These are phyloP conservation scores for Raphanus hybrid DNA, from an alignment of 441 rosid species.

Conservation along the genomic window DNA sequence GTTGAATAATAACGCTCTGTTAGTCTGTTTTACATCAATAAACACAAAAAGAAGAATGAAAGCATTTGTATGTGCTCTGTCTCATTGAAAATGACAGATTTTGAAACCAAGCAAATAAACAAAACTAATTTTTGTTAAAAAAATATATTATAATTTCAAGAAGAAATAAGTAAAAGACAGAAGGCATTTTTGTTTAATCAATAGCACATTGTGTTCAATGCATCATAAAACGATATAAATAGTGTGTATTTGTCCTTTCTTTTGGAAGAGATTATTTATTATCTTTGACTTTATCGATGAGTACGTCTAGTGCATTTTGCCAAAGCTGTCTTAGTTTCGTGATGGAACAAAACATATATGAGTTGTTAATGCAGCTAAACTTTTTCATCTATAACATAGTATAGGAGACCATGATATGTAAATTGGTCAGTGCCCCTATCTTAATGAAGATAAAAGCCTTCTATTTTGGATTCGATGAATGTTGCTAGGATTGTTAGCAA, in stretches of 20 bases:
- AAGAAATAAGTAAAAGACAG: slow-evolving; percentile 20
- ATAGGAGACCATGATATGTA: not conserved
- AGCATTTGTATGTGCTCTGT: slow-evolving; percentile 11
- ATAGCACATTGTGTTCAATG: slow-evolving; percentile 36
- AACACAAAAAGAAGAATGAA: not conserved
- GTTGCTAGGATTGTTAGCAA: not conserved
- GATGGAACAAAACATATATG: not conserved
- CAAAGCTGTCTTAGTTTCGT: slow-evolving; percentile 10
- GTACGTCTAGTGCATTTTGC: not conserved
- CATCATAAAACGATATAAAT: slow-evolving; percentile 17
- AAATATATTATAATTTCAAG: not conserved
- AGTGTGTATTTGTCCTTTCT: slow-evolving; percentile 15
- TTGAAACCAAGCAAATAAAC: slow-evolving; percentile 33
- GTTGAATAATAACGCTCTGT: too few species aligned
- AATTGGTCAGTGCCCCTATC: slow-evolving; percentile 1
- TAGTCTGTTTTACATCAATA: too few species aligned
- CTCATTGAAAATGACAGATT: slow-evolving; percentile 21
- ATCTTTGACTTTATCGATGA: slow-evolving; percentile 30
- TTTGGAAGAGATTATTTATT: slow-evolving; percentile 22
- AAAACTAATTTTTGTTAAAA: not conserved
- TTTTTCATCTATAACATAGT: not conserved
- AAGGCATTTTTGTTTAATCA: slow-evolving; percentile 28
- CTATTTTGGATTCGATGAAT: not conserved
- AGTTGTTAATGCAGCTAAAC: slow-evolving; percentile 4
- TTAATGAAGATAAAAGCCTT: not conserved